Evolutionary conservation across 805 yeast species (phyloP).

Genomic region (Kodamaea nitidulidarum): DNA sequence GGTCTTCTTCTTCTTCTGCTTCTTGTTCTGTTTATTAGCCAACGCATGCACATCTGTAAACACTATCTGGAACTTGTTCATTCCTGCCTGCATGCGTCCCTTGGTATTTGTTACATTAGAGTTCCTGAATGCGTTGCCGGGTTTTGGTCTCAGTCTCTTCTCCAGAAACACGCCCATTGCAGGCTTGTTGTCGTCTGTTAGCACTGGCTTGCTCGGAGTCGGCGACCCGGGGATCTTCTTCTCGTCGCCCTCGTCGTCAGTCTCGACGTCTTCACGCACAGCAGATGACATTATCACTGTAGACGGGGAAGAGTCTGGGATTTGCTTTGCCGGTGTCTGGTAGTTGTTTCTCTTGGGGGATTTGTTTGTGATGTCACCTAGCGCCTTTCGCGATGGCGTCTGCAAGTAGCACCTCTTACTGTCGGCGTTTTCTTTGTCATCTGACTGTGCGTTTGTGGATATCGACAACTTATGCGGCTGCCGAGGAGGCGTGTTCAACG

Average conservation of each 20-base stretch:
- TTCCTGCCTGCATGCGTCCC: constrained; percentile 31
- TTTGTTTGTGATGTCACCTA: constrained; percentile 25
- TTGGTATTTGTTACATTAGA: constrained; percentile 1
- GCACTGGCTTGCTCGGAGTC: constrained; percentile 5
- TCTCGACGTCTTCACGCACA: not conserved
- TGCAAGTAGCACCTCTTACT: constrained; percentile 16
- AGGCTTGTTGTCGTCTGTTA: constrained; percentile 6
- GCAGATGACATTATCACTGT: constrained; percentile 32
- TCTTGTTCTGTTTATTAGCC: constrained; percentile 13
- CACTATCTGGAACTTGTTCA: constrained; percentile 46
- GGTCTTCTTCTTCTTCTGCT: constrained; percentile 3
- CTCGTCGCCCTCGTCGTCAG: constrained; percentile 5
- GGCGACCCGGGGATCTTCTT: constrained; percentile 6
- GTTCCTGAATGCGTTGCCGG: constrained; percentile 6
- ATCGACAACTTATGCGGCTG: constrained; percentile 30
- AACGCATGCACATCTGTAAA: constrained; percentile 34
- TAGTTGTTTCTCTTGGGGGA: constrained; percentile 11
- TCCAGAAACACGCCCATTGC: constrained; percentile 9
- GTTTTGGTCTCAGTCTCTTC: constrained; percentile 5
- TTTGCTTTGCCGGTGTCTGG: constrained; percentile 7
- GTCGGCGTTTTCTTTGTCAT: constrained; percentile 14
- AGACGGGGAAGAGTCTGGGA: constrained; percentile 36
- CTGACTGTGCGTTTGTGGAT: constrained; percentile 14
- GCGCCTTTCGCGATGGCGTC: constrained; percentile 32
- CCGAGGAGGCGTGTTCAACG: constrained; percentile 36